Evolutionary conservation across 805 yeast genomes (phyloP).

Genomic region (Suhomyces sp.): DNA sequence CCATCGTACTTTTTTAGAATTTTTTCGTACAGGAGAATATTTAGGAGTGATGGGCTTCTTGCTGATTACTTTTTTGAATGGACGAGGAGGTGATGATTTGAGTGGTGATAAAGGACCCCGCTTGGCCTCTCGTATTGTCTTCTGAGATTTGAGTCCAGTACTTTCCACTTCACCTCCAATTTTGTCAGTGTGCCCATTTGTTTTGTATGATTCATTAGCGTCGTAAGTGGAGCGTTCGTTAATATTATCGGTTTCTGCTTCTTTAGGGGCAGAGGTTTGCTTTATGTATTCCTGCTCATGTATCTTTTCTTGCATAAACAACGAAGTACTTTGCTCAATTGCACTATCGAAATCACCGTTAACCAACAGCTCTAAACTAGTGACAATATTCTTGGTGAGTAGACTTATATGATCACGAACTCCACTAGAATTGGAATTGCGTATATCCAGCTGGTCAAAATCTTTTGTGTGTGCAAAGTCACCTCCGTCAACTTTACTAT

Average conservation of each 20-base stretch:
- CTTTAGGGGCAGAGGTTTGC: neutral
- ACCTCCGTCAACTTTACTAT: neutral
- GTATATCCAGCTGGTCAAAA: too few relatives aligned
- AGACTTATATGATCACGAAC: constrained; percentile 2
- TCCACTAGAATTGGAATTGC: neutral
- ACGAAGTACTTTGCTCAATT: constrained; percentile 29
- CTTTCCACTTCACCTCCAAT: too few relatives aligned
- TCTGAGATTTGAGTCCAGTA: too few relatives aligned
- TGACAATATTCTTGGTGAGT: constrained; percentile 5
- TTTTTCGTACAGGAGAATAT: constrained; percentile 6
- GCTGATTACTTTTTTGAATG: constrained; percentile 16
- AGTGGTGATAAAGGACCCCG: constrained; percentile 27
- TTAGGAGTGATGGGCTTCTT: constrained; percentile 11
- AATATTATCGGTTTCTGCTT: too few relatives aligned
- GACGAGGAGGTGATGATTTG: constrained; percentile 26
- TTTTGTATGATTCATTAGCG: neutral
- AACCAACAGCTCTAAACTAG: constrained; percentile 20
- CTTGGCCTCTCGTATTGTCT: constrained; percentile 11
- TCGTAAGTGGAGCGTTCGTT: too few relatives aligned
- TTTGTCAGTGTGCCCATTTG: neutral
- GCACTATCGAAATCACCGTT: constrained; percentile 38
- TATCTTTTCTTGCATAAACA: constrained; percentile 26
- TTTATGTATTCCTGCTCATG: constrained; percentile 11
- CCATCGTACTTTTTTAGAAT: constrained; percentile 11
- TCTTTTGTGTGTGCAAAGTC: too few relatives aligned